Percentiles rank a stretch among this genome's conserved stretches.
Evolutionary conservation across 2,329 filamentous ascomycete species (phyloP).

Genomic region (Penicillium sp.): DNA sequence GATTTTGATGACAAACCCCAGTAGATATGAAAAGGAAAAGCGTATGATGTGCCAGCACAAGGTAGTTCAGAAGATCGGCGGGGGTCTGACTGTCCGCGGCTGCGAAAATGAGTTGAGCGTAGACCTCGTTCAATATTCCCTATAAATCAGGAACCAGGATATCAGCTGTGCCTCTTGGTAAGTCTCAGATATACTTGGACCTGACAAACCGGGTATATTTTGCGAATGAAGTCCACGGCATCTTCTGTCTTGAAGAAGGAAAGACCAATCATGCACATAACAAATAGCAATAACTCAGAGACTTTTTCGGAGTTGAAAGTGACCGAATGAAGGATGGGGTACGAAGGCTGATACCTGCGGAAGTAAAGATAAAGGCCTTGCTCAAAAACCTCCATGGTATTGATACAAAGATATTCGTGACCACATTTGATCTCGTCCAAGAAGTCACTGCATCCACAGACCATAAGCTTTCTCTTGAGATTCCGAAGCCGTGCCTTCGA

Average conservation of each 20-base stretch:
- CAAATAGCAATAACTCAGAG: conserved; percentile 1
- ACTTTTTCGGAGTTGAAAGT: conserved; percentile 3
- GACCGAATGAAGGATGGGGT: conserved; percentile 3
- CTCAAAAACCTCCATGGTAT: conserved; percentile 5
- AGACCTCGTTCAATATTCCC: conserved; percentile 1
- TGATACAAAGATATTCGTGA: conserved; percentile 2
- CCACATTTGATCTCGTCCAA: conserved; percentile 2
- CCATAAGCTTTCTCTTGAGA: background rate
- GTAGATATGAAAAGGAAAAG: conserved; percentile 10
- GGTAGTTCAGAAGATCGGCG: background rate
- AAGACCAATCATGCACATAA: conserved; percentile 9
- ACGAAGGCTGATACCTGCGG: conserved; percentile 6
- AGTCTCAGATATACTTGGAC: background rate
- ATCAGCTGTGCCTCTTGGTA: background rate
- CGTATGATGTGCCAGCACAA: conserved; percentile 7
- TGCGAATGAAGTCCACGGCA: conserved; percentile 1
- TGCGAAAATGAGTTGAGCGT: background rate
- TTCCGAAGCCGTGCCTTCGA: background rate
- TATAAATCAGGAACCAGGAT: background rate
- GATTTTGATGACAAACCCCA: background rate
- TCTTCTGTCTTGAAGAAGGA: conserved; percentile 10
- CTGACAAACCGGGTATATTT: conserved; percentile 3
- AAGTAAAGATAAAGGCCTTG: conserved; percentile 10
- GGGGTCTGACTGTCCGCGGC: background rate
- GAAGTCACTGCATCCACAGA: conserved; percentile 2